Conservation (phyloP, 768 basidiomycete genomes). For the Butyriboletus loyo region DNA sequence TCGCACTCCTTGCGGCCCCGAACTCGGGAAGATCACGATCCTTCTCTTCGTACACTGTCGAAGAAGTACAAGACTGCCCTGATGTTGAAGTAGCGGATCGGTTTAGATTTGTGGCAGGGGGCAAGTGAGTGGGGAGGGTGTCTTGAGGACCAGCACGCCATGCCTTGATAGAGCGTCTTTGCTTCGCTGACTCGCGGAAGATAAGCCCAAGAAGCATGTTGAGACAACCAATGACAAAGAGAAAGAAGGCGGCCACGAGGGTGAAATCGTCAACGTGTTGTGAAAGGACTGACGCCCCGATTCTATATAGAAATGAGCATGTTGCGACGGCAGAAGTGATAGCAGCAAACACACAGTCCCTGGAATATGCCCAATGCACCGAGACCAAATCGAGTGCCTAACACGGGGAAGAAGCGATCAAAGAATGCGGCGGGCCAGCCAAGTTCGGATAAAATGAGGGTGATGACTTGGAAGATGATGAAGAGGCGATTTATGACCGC, state of each 20-base stretch:
- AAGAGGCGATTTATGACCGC: conserved; percentile 84
- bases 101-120: conserved; percentile 19
- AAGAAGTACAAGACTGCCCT: conserved; percentile 23
- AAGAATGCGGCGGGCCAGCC: conserved; percentile 81
- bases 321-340: not conserved
- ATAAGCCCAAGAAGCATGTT: conserved; percentile 78
- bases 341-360: conserved; percentile 56
- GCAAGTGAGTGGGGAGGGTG: conserved; percentile 48
- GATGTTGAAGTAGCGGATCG: conserved; percentile 25
- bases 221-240: conserved; percentile 88
- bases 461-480: conserved; percentile 79
- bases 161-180: conserved; percentile 58
- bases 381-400: conserved; percentile 80
- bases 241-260: conserved; percentile 87
- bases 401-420: conserved; percentile 79
- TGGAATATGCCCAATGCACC: conserved; percentile 88
- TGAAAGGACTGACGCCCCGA: conserved; percentile 68
- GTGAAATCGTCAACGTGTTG: conserved; percentile 86
- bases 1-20: conserved; percentile 17
- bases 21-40: conserved; percentile 19
- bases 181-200: conserved; percentile 61
- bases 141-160: conserved; percentile 57
- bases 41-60: conserved; percentile 33
- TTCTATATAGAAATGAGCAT: conserved; percentile 36
- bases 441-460: conserved; percentile 79